Conservation (phyloP, 1,284 basidiomycete species). For the Puccinia novopanici region DNA sequence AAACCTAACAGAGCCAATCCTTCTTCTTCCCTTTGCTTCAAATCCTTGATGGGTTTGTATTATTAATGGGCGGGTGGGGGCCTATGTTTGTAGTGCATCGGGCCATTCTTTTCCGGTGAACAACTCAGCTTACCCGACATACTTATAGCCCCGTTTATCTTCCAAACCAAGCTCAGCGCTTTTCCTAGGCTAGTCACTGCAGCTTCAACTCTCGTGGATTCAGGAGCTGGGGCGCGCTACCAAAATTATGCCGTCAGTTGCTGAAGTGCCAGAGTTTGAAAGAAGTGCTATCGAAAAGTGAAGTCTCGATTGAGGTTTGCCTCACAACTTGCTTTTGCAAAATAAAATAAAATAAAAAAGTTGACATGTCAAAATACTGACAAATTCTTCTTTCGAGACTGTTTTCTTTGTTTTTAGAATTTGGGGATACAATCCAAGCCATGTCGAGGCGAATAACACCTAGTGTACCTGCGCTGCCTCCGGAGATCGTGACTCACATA, state of each 20-base stretch:
- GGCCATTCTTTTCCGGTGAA: constrained; percentile 47
- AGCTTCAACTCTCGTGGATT: constrained; percentile 36
- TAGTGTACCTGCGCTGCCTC: constrained; percentile 62
- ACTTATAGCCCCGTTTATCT: constrained; percentile 48
- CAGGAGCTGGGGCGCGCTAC: constrained; percentile 32
- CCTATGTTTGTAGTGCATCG: constrained; percentile 23
- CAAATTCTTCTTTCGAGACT: constrained; percentile 16
- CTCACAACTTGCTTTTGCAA: background rate
- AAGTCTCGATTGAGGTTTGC: constrained; percentile 24
- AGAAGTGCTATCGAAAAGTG: constrained; percentile 14
- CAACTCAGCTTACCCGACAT: constrained; percentile 49
- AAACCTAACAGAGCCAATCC: constrained; percentile 8
- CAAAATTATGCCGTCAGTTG: constrained; percentile 40
- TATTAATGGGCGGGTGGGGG: background rate
- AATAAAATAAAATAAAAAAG: background rate
- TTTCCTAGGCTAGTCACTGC: constrained; percentile 30
- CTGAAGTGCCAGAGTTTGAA: constrained; percentile 29
- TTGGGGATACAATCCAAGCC: constrained; percentile 32
- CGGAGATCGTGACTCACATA: constrained; percentile 74
- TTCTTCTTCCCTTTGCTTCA: background rate
- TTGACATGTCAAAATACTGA: background rate
- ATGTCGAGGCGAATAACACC: constrained; percentile 14
- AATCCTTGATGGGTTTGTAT: background rate
- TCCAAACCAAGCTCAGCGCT: constrained; percentile 24
- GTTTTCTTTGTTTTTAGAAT: background rate